Conservation (phyloP, 495 filamentous ascomycete species). For the Neurospora cerealis region DNA sequence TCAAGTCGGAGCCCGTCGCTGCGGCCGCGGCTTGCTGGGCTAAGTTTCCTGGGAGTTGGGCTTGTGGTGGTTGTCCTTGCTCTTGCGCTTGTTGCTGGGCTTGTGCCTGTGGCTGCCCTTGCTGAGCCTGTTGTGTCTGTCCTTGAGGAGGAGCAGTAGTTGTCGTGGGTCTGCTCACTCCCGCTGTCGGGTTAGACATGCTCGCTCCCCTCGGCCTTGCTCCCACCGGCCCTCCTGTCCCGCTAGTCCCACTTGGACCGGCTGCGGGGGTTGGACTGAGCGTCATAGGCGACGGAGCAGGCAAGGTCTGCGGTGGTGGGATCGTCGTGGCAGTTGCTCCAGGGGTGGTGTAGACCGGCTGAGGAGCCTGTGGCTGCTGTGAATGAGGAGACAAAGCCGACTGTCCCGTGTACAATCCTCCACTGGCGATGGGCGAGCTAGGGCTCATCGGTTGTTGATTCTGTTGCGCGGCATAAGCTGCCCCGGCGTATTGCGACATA, state of each 20-base stretch:
- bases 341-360: neutral
- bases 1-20: neutral
- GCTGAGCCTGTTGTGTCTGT: neutral
- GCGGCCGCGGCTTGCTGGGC: neutral
- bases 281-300: neutral
- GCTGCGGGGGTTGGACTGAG: neutral
- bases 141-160: neutral
- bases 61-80: neutral
- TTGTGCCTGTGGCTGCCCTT: neutral
- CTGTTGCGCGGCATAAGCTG: constrained; percentile 10
- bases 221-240: constrained; percentile 10
- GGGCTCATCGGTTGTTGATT: neutral
- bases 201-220: constrained; percentile 18
- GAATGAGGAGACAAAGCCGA: constrained; percentile 2
- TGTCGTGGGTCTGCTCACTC: neutral
- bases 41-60: neutral
- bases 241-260: neutral
- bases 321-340: constrained; percentile 1
- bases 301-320: neutral
- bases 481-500: constrained; percentile 12
- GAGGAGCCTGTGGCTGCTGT: neutral
- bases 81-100: neutral
- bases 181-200: constrained; percentile 1
- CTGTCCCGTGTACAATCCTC: neutral
- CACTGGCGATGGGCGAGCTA: neutral